A percentile compares a stretch with the other conserved stretches of the same genome.
These are phyloP conservation scores for Hyaloscypha finlandica DNA, from an alignment of 495 filamentous ascomycete species.

Conservation along the genomic window DNA sequence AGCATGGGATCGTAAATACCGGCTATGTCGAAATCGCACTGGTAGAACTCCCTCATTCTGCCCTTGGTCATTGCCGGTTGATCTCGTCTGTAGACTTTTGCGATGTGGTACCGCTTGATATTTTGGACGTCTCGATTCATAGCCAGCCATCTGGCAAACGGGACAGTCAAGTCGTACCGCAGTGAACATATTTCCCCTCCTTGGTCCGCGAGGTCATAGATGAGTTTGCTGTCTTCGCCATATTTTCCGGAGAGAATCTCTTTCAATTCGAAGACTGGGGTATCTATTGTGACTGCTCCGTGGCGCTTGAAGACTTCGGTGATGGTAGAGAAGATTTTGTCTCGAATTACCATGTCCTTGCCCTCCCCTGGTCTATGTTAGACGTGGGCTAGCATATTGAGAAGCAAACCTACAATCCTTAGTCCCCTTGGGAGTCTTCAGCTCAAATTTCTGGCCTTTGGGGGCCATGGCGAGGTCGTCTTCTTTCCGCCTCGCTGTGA, in stretches of 20 bases:
- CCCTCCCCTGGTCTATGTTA: slow-evolving; percentile 56
- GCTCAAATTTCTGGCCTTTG: slow-evolving; percentile 47
- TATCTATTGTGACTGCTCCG: slow-evolving; percentile 84
- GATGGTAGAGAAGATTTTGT: slow-evolving; percentile 83
- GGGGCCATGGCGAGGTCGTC: slow-evolving; percentile 31
- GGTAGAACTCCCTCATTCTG: slow-evolving; percentile 94
- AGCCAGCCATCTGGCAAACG: slow-evolving; percentile 83
- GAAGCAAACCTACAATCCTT: slow-evolving; percentile 42
- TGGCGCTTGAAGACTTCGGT: slow-evolving; percentile 86
- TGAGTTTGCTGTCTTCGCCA: slow-evolving; percentile 88
- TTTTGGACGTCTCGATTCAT: slow-evolving; percentile 74
- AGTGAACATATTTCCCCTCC: slow-evolving; percentile 83
- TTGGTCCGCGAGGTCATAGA: slow-evolving; percentile 85
- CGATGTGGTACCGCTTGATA: slow-evolving; percentile 88
- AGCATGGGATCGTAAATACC: slow-evolving; percentile 91
- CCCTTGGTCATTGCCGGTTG: slow-evolving; percentile 83
- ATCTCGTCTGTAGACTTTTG: slow-evolving; percentile 83
- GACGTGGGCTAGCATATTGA: neutral
- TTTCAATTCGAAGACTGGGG: slow-evolving; percentile 77
- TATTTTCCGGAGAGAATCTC: slow-evolving; percentile 87
- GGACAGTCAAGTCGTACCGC: slow-evolving; percentile 91
- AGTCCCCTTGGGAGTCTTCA: slow-evolving; percentile 51
- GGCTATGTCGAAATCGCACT: slow-evolving; percentile 97
- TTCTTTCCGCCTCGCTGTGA: slow-evolving; percentile 6
- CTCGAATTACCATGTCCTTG: slow-evolving; percentile 73